Base-by-base conservation (phyloP, 2,329 filamentous ascomycete species). In the Monosporascus ibericus region DNA sequence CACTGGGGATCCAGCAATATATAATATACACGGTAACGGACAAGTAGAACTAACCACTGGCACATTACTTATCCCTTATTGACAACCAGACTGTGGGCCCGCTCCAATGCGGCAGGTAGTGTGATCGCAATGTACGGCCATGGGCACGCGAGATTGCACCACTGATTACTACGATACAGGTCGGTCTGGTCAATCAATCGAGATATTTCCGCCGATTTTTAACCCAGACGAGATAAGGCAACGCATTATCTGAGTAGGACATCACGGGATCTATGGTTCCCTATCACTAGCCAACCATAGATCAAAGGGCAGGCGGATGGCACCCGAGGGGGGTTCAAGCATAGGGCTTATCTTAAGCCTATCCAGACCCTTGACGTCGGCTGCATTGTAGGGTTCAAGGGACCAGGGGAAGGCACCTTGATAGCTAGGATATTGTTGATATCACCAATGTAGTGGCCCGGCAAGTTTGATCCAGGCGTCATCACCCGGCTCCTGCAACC, bases 81-180 rank as follows among this genome's bases (percentile, higher is more conserved):
- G 39, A 50, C 48, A 47, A 53, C 50, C 54, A 52, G 56, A 54
- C 50, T 60, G 42, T 46, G 14, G 42, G 50, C 30, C 36, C 50
- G 20, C 48, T 56, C 56, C 20, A 57, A 60, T 57, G 50, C 48
- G 57, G 56, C 57, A 59, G 58, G 55, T 60, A 54, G 52, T 47
- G 47, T 27, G 52, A 55, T 47, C 40, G 38, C 40, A 40, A 42
- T 48, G 47, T 42, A 17, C 37, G 17, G 22, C 46, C 39, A 18
- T 34, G 14, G 7, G 34, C 37, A 48, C 9, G 18, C 22, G 14
- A 24, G n/a, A 39, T 44, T 34, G 22, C 48, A 49, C 20, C 34
- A 48, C n/a, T 9, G 22, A 14, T 20, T 42, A 42, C 39, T 9
- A 15, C 18, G 8, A 11, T 9, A 5, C 39, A 4, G 5, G 5